A percentile compares a stretch with the other conserved stretches of the same genome.
Conservation (phyloP, 2,329 filamentous ascomycete genomes). For the Diaporthe amygdali region DNA sequence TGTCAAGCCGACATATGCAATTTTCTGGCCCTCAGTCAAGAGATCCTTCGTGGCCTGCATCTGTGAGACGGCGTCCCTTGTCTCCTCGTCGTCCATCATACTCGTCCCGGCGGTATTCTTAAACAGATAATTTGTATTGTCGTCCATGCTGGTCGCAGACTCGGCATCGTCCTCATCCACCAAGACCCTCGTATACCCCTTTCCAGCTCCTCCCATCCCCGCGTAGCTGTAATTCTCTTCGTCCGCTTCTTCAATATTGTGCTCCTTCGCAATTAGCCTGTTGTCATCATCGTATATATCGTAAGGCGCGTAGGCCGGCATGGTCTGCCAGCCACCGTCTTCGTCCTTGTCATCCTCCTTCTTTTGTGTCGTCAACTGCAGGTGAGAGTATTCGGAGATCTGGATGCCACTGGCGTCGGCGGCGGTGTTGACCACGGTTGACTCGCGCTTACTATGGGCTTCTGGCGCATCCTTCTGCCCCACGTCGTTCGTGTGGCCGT, state of each 20-base stretch:
- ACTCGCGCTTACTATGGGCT: conserved; percentile 42
- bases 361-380: conserved; percentile 69
- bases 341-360: conserved; percentile 51
- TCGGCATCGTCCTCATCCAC: conserved; percentile 87
- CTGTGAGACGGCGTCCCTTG: conserved; percentile 84
- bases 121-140: conserved; percentile 96
- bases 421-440: conserved; percentile 43
- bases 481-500: not conserved
- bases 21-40: conserved; percentile 91
- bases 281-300: conserved; percentile 97
- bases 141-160: conserved; percentile 94
- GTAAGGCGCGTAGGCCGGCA: conserved; percentile 91
- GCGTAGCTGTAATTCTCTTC: conserved; percentile 72
- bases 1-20: conserved; percentile 93
- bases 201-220: conserved; percentile 85
- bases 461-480: conserved; percentile 29
- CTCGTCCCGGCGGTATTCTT: conserved; percentile 69
- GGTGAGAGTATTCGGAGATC: conserved; percentile 90
- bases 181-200: conserved; percentile 93
- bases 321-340: conserved; percentile 82
- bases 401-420: conserved; percentile 33
- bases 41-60: conserved; percentile 96
- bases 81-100: conserved; percentile 73
- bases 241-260: conserved; percentile 71
- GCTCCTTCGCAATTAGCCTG: conserved; percentile 82